Evolutionary conservation across 2,329 filamentous ascomycete species (phyloP), one percentile per base, ranked within the genome.

Genomic region (Bisporella sp.): DNA sequence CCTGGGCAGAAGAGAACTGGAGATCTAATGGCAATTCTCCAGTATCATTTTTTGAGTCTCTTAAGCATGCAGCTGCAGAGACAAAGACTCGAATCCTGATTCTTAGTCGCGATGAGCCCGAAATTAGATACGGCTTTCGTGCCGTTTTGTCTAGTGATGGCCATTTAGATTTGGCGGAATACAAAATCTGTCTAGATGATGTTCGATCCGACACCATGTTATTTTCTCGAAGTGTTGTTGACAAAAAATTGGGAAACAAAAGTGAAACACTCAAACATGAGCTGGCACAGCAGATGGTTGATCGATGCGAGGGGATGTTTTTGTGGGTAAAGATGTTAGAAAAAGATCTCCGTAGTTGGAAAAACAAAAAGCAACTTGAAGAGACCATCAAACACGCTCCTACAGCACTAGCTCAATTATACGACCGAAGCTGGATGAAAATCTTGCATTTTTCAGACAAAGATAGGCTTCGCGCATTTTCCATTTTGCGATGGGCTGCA

Each of bases 401-500:
- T 49, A 51, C 45, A 3, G 52, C 21, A 33, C 40, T 56, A 31
- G 44, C 48, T 31, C 35, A 46, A 12, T 21, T 46, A 13, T 56
- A 56, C 39, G 48, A 51, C 21, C 50, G 51, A 44, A 48, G 56
- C 13, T 46, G 21, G 47, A 41, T 41, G 29, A 50, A 48, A 39
- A 51, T 57, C 41, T 37, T 45, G 7, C 21, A 41, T n/a, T 41
- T 57, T 40, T 12, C 33, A 40, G 13, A 46, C n/a, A 45, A 13
- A 30, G 39, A 55, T 39, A 57, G 41, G 37, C 32, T 32, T 11
- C 43, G 45, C 30, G 50, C 50, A 6, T 40, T 60, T 45, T 47
- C 45, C 12, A 56, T 58, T 41, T 45, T 60, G 12, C 54, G 57
- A 29, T 59, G 51, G 57, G 33, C 50, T 31, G 45, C 45, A 35